Base-by-base conservation (phyloP, 305 asterid genomes). In the Fraxinus sp. region DNA sequence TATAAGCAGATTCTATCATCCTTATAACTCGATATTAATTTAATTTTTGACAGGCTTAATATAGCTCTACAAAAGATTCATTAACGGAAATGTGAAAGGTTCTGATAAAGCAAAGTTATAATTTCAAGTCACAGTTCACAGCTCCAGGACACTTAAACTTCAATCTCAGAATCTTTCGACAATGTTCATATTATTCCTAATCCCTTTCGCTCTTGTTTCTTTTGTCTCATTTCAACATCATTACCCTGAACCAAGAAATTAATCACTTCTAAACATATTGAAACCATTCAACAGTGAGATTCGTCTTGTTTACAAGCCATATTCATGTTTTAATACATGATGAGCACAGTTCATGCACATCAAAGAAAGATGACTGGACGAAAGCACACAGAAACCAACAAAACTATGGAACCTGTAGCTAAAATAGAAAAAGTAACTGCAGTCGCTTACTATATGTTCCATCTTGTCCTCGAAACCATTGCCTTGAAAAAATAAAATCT, bases 381-480 rank as follows among this genome's bases (percentile, higher is more conserved):
- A 2, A 79, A 24, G 73, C 41, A 75, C 55, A 83, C 72, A 62
- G 30, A 83, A 79, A 73, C 73, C 35, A 43, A 49, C 37, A 20
- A 59, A n/a, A 39, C 52, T 36, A 41, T 9, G 22, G 46, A 80
- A 74, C 6, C 39, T 28, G 76, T 13, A 20, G 68, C 59, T 39
- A 49, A 83, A 83, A 26, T 9, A 79, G 76, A 70, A 64, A 37
- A 75, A 57, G 82, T 24, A 75, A 73, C 41, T 43, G 36, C 68
- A 77, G 49, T 82, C 76, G 81, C 95, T 90, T 92, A 97, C 99
- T 95, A 87, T 97, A 95, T 77, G 97, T 91, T 89, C 98, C 99
- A 84, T 97, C 99, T 89, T 96, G 98, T 83, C 95, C 97, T 41
- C 92, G 96, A 88, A 93, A 94, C 99, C 99, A 96, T 84, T 93